These are phyloP conservation scores for Cajanus cajan DNA, from an alignment of 306 rosid species.

Conservation along the genomic window DNA sequence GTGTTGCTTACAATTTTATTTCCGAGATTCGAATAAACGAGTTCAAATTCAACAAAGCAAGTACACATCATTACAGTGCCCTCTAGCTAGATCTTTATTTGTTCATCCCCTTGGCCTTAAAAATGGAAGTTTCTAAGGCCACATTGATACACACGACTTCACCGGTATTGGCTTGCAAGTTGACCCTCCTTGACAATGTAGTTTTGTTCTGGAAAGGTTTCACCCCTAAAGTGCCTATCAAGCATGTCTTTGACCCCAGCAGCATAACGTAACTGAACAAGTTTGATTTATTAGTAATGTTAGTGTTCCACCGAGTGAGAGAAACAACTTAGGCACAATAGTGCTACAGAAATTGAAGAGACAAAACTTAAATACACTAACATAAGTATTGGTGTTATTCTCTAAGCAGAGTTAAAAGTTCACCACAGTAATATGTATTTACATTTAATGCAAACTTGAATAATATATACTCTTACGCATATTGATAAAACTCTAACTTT, in stretches of 20 bases:
- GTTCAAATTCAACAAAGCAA: slow-evolving; percentile 16
- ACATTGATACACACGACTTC: slow-evolving; percentile 17
- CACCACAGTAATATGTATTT: too few species aligned
- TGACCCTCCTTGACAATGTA: slow-evolving; percentile 93
- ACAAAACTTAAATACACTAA: too few species aligned
- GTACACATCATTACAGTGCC: not conserved
- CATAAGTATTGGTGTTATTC: too few species aligned
- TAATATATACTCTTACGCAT: too few species aligned
- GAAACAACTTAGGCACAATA: not conserved
- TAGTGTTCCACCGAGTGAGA: not conserved
- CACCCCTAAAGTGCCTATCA: slow-evolving; percentile 84
- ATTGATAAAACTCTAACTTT: too few species aligned
- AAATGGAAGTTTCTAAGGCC: slow-evolving; percentile 15
- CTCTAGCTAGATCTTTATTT: slow-evolving; percentile 1
- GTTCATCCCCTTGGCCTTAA: slow-evolving; percentile 1
- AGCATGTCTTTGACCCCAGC: slow-evolving; percentile 97
- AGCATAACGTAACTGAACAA: slow-evolving; percentile 74
- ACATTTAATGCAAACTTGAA: too few species aligned
- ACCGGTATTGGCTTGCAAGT: slow-evolving; percentile 85
- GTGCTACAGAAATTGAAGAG: not conserved
- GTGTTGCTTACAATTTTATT: slow-evolving; percentile 25
- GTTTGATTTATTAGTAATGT: not conserved
- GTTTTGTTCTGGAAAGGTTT: slow-evolving; percentile 83
- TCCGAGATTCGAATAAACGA: not conserved
- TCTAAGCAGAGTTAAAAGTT: too few species aligned